phyloP scores from a whole-genome alignment of 768 basidiomycete species.

The Phanerochaete carnosa region DNA sequence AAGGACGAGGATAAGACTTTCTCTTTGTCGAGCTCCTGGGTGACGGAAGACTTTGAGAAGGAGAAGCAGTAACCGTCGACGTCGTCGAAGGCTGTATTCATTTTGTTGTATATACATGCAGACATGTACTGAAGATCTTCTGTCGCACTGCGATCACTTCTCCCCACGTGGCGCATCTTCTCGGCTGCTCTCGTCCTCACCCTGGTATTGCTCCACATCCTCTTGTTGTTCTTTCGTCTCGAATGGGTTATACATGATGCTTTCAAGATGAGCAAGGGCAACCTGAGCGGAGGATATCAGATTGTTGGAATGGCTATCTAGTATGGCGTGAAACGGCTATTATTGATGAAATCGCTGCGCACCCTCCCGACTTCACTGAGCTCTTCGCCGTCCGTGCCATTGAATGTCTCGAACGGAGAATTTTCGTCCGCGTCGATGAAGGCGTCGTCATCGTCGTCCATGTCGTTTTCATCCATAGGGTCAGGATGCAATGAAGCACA shows the following conservation, averaged over 20 bases:
- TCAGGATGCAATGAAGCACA: conserved; percentile 89
- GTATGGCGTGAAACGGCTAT: conserved; percentile 81
- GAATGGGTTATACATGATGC: conserved; percentile 65
- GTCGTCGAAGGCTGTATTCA: background rate
- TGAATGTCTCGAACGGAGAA: conserved; percentile 45
- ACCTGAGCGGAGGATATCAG: conserved; percentile 47
- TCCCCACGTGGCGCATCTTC: background rate
- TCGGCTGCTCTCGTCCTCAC: conserved; percentile 9
- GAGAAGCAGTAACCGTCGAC: conserved; percentile 1
- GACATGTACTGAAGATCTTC: background rate
- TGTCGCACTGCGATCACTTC: background rate
- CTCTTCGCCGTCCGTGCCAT: conserved; percentile 63
- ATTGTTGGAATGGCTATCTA: conserved; percentile 42
- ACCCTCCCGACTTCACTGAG: conserved; percentile 89
- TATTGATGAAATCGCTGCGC: conserved; percentile 83
- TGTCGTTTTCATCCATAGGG: conserved; percentile 44
- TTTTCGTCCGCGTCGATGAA: conserved; percentile 47
- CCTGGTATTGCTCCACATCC: conserved; percentile 5
- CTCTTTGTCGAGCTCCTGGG: conserved; percentile 16
- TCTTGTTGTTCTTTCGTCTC: conserved; percentile 15
- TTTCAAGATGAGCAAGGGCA: conserved; percentile 78
- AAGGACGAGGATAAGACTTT: background rate
- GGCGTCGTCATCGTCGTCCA: conserved; percentile 41
- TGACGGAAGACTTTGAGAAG: conserved; percentile 17
- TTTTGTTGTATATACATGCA: background rate